A percentile compares a stretch with the other conserved stretches of the same genome.
Evolutionary conservation across 306 rosid species (phyloP).

Genomic region (Quercus berberidifolia): DNA sequence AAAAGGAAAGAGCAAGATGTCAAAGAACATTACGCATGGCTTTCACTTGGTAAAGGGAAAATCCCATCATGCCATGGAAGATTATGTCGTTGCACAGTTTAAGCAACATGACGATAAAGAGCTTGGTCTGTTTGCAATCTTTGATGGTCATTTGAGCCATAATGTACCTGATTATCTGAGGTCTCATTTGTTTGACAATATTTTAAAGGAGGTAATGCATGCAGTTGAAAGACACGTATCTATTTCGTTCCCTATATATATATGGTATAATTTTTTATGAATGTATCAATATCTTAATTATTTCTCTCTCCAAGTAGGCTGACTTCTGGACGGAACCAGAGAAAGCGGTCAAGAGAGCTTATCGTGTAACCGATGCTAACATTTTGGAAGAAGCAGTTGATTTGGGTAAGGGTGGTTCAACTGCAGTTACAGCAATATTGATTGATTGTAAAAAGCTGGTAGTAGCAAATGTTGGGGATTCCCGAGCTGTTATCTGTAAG

Average conservation of each 20-base stretch:
- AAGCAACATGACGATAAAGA: slow-evolving; percentile 69
- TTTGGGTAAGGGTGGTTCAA: slow-evolving; percentile 91
- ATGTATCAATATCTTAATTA: background rate
- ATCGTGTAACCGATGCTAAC: slow-evolving; percentile 56
- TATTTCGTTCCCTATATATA: background rate
- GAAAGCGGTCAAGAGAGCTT: slow-evolving; percentile 69
- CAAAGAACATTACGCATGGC: slow-evolving; percentile 72
- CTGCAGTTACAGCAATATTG: slow-evolving; percentile 95
- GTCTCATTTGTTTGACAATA: slow-evolving; percentile 71
- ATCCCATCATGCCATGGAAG: slow-evolving; percentile 84
- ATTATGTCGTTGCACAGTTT: slow-evolving; percentile 78
- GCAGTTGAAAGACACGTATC: background rate
- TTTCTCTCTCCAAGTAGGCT: slow-evolving; percentile 37
- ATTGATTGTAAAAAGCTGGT: slow-evolving; percentile 70
- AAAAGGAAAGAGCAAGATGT: slow-evolving; percentile 97
- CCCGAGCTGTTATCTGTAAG: slow-evolving; percentile 73
- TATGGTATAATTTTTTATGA: background rate
- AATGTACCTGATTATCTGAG: slow-evolving; percentile 70
- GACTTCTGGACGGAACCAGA: slow-evolving; percentile 75
- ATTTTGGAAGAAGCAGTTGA: slow-evolving; percentile 73
- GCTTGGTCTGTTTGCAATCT: slow-evolving; percentile 90
- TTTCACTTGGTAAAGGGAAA: slow-evolving; percentile 86
- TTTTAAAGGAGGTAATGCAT: slow-evolving; percentile 66
- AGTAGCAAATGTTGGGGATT: slow-evolving; percentile 92
- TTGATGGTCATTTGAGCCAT: slow-evolving; percentile 93